Base-by-base conservation (phyloP, 352 stramenopile species). In the Plasmopara viticola region DNA sequence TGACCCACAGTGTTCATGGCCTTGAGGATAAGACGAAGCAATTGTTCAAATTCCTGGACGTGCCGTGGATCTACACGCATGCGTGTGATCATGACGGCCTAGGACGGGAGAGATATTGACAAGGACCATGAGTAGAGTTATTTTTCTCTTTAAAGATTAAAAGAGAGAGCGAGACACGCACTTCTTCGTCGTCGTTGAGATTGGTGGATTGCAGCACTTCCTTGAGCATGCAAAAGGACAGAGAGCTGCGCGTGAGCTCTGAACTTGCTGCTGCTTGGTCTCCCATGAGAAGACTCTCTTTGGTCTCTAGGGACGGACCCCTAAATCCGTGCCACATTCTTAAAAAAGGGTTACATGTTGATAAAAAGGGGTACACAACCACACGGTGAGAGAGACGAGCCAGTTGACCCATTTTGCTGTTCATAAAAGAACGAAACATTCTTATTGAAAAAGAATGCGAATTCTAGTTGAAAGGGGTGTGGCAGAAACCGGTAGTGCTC, bases 81-180 rank as follows among this genome's bases (percentile, higher is more conserved):
- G 49, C 78, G 80, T 47, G 80, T 91, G 17, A 91, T 72, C 80
- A 91, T 86, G 14, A 89, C 76, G 0, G 80, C 78, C 80, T 90
- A 51, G 4, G 39, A 28, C 30, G 13, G 9, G 8, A 5, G 51
- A 13, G 34, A n/a, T n/a, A n/a, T n/a, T n/a, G n/a, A n/a, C 20
- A 25, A 25, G 20, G 20, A 25, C 20, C 20, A 25, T 3, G 20
- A 25, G 20, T 25, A 25, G 20, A 3, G 1, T 25, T 25, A 25
- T 25, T 1, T 25, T 25, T n/a, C n/a, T n/a, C n/a, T 28, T 28
- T 18, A 37, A 15, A 41, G 4, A 17, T 25, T 18, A 29, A 18
- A 40, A 28, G 13, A 29, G 33, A 29, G 5, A n/a, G 13, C 0
- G 6, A 41, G 14, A 13, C n/a, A 13, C 37, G 35, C 33, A 90